Conservation (phyloP, 1,284 basidiomycete genomes). For the Retiboletus flavoniger region DNA sequence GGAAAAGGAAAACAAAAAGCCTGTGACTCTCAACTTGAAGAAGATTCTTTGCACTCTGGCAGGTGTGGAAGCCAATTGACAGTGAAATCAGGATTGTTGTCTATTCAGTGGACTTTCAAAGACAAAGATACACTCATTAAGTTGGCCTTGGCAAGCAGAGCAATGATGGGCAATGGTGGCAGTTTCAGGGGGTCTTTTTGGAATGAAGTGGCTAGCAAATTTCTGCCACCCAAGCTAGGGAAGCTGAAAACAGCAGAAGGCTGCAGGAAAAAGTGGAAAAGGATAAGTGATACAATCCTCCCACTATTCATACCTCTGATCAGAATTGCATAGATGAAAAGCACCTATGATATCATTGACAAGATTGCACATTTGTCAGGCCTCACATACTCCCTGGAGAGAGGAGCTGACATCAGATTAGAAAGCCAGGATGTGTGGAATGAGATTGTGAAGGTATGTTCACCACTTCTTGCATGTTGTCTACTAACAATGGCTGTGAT, state of each 20-base stretch:
- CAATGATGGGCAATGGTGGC: neutral
- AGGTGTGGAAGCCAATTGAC: neutral
- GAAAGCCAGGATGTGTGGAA: slow-evolving; percentile 1
- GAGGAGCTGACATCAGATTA: neutral
- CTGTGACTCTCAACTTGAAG: too few species aligned
- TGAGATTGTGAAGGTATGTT: neutral
- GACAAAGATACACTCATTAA: neutral
- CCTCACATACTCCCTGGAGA: slow-evolving; percentile 1
- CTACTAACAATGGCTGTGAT: too few species aligned
- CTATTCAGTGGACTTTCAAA: neutral
- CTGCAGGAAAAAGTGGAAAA: neutral
- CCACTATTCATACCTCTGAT: neutral
- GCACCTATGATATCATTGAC: neutral
- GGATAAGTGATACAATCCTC: neutral
- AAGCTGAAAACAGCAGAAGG: neutral
- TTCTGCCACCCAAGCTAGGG: neutral
- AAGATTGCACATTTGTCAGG: neutral
- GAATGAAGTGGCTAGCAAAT: neutral
- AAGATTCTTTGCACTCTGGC: neutral
- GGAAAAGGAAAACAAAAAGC: neutral
- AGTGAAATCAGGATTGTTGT: neutral
- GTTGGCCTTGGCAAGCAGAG: neutral
- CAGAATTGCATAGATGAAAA: neutral
- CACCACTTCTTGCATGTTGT: too few species aligned
- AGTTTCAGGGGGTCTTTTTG: neutral